phyloP scores from a whole-genome alignment of 2,329 filamentous ascomycete genomes.

The Emergomyces pasteurianus region DNA sequence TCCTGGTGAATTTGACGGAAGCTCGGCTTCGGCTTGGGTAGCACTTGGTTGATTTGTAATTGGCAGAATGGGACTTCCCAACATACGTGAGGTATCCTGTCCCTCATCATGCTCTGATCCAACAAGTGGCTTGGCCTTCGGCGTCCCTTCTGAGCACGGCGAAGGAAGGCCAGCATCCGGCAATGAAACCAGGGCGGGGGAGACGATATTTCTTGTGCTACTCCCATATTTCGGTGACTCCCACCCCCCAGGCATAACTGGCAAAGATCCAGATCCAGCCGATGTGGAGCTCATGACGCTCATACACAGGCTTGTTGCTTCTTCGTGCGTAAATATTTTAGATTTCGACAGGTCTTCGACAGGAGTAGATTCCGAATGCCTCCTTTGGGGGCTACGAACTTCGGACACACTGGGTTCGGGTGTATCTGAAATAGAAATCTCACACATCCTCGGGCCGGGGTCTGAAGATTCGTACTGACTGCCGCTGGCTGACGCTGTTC shows the following conservation, averaged over 20 bases:
- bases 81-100: slow-evolving; percentile 1
- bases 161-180: slow-evolving; percentile 1
- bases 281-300: slow-evolving; percentile 42
- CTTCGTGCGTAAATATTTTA: slow-evolving; percentile 36
- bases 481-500: neutral
- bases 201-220: slow-evolving; percentile 4
- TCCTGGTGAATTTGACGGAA: slow-evolving; percentile 7
- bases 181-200: neutral
- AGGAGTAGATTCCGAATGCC: neutral
- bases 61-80: slow-evolving; percentile 6
- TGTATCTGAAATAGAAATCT: neutral
- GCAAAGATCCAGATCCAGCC: slow-evolving; percentile 15
- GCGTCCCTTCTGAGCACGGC: slow-evolving; percentile 15
- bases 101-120: slow-evolving; percentile 9
- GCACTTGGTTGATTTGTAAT: neutral
- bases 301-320: slow-evolving; percentile 42
- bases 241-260: slow-evolving; percentile 34
- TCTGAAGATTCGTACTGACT: neutral
- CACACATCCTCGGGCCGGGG: neutral
- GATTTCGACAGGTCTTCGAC: slow-evolving; percentile 33
- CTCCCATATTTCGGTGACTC: slow-evolving; percentile 18
- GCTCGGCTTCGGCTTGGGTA: neutral
- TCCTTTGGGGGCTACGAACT: neutral
- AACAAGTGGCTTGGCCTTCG: slow-evolving; percentile 17
- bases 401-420: neutral